Evolutionary conservation across 2,329 filamentous ascomycete genomes (phyloP), one percentile per base, ranked within the genome.

Genomic region (Apiospora phragmitis): DNA sequence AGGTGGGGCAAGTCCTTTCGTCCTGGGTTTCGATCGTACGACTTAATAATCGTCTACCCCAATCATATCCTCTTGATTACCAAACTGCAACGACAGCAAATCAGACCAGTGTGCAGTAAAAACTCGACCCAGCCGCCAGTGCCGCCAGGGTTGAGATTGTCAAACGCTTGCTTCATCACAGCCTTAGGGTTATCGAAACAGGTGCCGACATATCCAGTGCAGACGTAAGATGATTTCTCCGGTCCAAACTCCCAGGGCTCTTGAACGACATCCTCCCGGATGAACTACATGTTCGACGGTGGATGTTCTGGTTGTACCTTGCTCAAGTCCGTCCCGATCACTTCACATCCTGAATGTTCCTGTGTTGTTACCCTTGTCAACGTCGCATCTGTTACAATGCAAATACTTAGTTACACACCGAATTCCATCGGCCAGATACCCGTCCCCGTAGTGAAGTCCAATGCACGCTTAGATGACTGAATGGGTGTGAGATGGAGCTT

Each of bases 121-220:
- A 73, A 73, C 73, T 76, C 75, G 32, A 74, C 38, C 67, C 69
- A 75, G 41, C 75, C 75, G 18, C 75, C 75, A 6, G 74, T 74
- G 41, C 75, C 75, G 18, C 75, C 75, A 6, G 74, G 75, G 11
- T 70, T 69, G 14, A 75, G 73, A n/a, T 67, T 67, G 9, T 32
- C 65, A 11, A 67, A 67, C 4, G 65, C 65, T 9, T 47, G 65
- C 11, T 18, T 8, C 65, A 67, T 67, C 3, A 67, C 65, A 42
- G 41, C 26, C 65, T 29, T 47, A 24, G n/a, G 65, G 5, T 67
- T 18, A 4, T 67, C 26, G 65, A 67, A 67, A 11, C 65, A 67
- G 24, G n/a, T 67, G 21, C n/a, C 11, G 14, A 47, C 38, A n/a
- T 67, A 45, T 18, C 65, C 4, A 16, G 42, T 9, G 24, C 47